Base-by-base conservation (phyloP, 192 early-diverging fungal species). In the Bifiguratus adelaidae region DNA sequence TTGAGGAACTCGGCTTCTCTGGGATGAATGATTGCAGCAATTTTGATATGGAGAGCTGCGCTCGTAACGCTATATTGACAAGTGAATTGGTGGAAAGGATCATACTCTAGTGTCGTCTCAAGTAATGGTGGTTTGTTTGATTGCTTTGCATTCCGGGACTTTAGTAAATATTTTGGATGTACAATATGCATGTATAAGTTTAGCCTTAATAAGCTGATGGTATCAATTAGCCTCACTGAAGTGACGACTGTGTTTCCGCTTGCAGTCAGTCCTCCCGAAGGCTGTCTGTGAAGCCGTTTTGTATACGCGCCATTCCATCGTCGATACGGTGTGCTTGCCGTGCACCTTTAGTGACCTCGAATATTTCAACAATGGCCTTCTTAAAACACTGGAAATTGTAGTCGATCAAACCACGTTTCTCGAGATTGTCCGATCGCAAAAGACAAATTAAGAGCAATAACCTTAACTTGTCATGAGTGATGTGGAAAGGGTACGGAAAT, bases 371-470 rank as follows among this genome's bases (percentile, higher is more conserved):
- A 44, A 92, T 76, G 19, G 86, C 84, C 45, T 91, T 76, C 42
- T 77, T 74, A 60, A 91, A 88, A 42, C 80, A 79, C 25, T 77
- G 66, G 53, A 92, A 88, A 56, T 92, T 92, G 55, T 83, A 92
- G 57, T 92, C 88, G 41, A 92, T 78, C 58, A 92, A 48, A 8
- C 86, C 89, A 43, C 74, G 72, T 47, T 86, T 83, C 50, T 88
- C 85, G 65, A 86, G 91, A 37, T 83, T 86, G 51, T 89, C 89
- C 21, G 81, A 74, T 18, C 85, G 65, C 16, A 92, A 43, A 38
- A 92, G 53, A 60, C 82, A 85, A 21, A 92, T 86, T 30, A 91
- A 60, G 2, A 78, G 76, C 7, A 92, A 65, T 21, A 77, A 51
- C 28, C 84, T 87, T 47, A n/a, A 29, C 23, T 49, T 9, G 15